Percentiles rank a stretch among this genome's conserved stretches.
phyloP scores from a whole-genome alignment of 768 basidiomycete genomes.

The Rhodotorula sphaerocarpa region DNA sequence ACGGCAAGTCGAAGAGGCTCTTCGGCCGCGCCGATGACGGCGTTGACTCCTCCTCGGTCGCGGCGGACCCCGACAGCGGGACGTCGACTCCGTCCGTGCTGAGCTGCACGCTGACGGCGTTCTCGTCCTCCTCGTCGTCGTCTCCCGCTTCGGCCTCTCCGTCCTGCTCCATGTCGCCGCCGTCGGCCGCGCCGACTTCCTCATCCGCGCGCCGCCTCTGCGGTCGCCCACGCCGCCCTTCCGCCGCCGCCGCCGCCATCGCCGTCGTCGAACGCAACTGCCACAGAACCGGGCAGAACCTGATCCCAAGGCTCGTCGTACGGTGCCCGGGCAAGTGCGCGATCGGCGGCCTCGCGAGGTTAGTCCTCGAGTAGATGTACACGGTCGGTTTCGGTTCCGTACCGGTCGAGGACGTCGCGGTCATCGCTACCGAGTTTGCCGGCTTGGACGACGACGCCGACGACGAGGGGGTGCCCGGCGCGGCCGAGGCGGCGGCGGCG shows the following conservation, averaged over 20 bases:
- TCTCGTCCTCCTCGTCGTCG: slow-evolving; percentile 40
- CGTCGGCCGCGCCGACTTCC: too few species aligned
- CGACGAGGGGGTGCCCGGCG: background rate
- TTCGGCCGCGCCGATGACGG: background rate
- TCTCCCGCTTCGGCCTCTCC: slow-evolving; percentile 39
- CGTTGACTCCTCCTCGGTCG: slow-evolving; percentile 47
- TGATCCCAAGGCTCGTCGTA: slow-evolving; percentile 86
- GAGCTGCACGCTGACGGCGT: slow-evolving; percentile 2
- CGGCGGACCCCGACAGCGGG: slow-evolving; percentile 51
- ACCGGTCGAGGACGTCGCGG: background rate
- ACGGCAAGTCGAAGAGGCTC: slow-evolving; percentile 79
- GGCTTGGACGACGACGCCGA: background rate
- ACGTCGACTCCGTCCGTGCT: slow-evolving; percentile 43
- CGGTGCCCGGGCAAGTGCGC: slow-evolving; percentile 94
- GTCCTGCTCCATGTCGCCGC: too few species aligned
- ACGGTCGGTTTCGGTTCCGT: slow-evolving; percentile 57
- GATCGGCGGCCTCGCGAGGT: slow-evolving; percentile 83
- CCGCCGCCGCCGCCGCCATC: background rate
- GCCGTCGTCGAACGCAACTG: slow-evolving; percentile 52
- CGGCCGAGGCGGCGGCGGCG: background rate
- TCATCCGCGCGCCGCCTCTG: too few species aligned
- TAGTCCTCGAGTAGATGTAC: slow-evolving; percentile 91
- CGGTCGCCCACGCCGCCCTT: background rate
- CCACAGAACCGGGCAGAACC: slow-evolving; percentile 86
- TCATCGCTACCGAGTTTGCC: too few species aligned